These are phyloP conservation scores for Scenedesmus sp. DNA, from an alignment of 163 green algal genomes.

Conservation along the genomic window DNA sequence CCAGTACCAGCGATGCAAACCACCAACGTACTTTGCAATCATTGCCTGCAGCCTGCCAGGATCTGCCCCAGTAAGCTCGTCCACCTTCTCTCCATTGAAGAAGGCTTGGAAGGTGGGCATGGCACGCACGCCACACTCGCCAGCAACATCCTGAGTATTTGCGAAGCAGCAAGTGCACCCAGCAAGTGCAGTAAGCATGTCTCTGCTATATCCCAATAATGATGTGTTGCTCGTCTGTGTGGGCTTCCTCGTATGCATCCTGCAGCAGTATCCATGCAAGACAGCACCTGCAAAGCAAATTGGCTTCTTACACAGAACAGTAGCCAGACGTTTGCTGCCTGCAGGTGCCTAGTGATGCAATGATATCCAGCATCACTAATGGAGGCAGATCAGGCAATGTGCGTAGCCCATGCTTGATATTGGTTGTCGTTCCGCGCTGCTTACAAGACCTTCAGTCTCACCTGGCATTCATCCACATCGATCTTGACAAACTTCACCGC, in stretches of 20 bases:
- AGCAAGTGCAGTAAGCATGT: background rate
- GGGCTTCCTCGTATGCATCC: background rate
- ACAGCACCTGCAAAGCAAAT: background rate
- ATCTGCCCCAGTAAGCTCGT: conserved; percentile 47
- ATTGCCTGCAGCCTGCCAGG: conserved; percentile 44
- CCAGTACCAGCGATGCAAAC: background rate
- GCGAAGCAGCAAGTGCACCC: background rate
- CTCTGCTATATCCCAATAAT: background rate
- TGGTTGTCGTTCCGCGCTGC: background rate
- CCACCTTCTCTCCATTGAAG: conserved; percentile 44
- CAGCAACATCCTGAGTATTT: conserved; percentile 29
- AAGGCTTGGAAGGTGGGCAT: conserved; percentile 55
- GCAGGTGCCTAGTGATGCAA: background rate
- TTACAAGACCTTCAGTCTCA: background rate
- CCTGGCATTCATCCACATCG: conserved; percentile 48
- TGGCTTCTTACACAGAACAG: background rate
- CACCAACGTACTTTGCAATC: conserved; percentile 28
- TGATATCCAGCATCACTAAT: too few species aligned
- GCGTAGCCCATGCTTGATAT: background rate
- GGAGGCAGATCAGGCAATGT: background rate
- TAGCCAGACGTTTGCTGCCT: background rate
- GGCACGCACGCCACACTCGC: conserved; percentile 47
- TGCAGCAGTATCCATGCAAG: background rate
- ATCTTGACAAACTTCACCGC: conserved; percentile 53
- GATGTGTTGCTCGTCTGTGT: background rate